Conservation (phyloP, 768 basidiomycete species). For the Pholiota molesta region DNA sequence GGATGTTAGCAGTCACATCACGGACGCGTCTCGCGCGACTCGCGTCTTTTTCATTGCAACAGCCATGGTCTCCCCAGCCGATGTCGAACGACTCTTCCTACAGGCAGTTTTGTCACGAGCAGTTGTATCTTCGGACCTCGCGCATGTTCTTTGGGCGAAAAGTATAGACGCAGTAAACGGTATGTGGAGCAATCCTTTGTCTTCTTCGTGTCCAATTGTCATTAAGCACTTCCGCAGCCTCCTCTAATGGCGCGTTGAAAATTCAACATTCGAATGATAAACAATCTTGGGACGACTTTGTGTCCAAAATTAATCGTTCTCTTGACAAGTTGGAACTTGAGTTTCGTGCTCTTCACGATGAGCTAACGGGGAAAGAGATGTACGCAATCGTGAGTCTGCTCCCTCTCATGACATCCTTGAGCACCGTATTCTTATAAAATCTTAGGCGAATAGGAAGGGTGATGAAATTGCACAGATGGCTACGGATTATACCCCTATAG, state of each 20-base stretch:
- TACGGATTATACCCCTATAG: slow-evolving; percentile 76
- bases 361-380: slow-evolving; percentile 62
- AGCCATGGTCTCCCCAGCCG: slow-evolving; percentile 42
- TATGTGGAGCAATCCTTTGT: slow-evolving; percentile 27
- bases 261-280: slow-evolving; percentile 43
- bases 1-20: slow-evolving; percentile 9
- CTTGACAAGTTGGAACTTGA: slow-evolving; percentile 77
- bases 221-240: slow-evolving; percentile 39
- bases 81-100: slow-evolving; percentile 77
- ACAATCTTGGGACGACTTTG: slow-evolving; percentile 62
- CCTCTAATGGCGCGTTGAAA: slow-evolving; percentile 53
- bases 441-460: slow-evolving; percentile 76
- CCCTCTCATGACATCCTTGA: no score
- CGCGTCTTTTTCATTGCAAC: slow-evolving; percentile 25
- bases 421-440: not conserved
- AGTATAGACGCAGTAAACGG: slow-evolving; percentile 71
- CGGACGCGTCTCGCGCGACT: slow-evolving; percentile 14
- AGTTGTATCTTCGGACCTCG: slow-evolving; percentile 65
- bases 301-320: slow-evolving; percentile 59
- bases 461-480: slow-evolving; percentile 86
- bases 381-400: slow-evolving; percentile 64
- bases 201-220: slow-evolving; percentile 12
- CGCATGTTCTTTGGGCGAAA: slow-evolving; percentile 66
- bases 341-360: slow-evolving; percentile 64
- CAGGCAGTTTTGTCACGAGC: slow-evolving; percentile 78